Conservation (phyloP, 805 yeast species). For the Pichia kluyveri region DNA sequence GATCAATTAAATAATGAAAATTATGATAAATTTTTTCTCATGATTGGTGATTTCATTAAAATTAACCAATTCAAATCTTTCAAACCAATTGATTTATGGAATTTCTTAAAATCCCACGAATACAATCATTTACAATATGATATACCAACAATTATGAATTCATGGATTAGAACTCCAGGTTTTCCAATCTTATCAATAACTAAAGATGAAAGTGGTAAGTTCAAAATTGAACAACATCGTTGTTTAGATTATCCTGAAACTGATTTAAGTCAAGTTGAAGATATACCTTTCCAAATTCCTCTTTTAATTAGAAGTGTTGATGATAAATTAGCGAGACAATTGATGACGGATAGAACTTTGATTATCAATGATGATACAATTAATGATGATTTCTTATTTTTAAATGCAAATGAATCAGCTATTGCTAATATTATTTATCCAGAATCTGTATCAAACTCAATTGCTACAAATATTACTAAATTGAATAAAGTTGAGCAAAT, state of each 20-base stretch:
- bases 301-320: conserved; percentile 32
- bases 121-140: conserved; percentile 29
- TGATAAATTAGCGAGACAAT: conserved; percentile 29
- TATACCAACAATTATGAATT: conserved; percentile 40
- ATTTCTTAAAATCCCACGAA: conserved; percentile 21
- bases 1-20: conserved; percentile 20
- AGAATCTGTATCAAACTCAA: conserved; percentile 14
- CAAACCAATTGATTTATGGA: conserved; percentile 49
- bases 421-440: conserved; percentile 43
- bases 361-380: conserved; percentile 10
- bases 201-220: conserved; percentile 22
- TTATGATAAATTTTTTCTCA: conserved; percentile 23
- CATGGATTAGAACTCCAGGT: conserved; percentile 58
- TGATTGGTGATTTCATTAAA: conserved; percentile 32
- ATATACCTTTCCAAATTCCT: conserved; percentile 57
- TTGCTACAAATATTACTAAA: conserved; percentile 18
- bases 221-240: conserved; percentile 36
- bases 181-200: conserved; percentile 54
- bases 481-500: conserved; percentile 27
- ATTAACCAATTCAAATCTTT: conserved; percentile 29
- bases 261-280: conserved; percentile 30
- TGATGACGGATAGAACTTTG: conserved; percentile 36
- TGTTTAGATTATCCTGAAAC: conserved; percentile 22
- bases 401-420: conserved; percentile 39
- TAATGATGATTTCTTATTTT: conserved; percentile 25